phyloP scores from a whole-genome alignment of 495 filamentous ascomycete genomes.

The Lasiosphaeris hirsuta region DNA sequence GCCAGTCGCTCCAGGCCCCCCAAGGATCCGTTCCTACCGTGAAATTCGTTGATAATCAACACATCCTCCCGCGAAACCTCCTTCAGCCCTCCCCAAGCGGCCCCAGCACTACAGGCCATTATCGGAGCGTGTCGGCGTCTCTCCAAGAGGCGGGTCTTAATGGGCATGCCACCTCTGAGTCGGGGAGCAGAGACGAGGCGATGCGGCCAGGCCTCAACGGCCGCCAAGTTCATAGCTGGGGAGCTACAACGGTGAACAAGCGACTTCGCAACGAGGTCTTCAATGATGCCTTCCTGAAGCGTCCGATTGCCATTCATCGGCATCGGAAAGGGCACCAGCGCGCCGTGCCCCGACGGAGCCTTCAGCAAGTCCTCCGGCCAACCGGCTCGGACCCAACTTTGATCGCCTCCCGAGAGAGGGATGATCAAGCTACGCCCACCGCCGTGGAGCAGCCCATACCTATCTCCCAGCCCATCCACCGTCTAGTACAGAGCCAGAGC shows the following conservation, averaged over 20 bases:
- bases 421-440: neutral
- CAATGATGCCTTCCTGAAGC: conserved; percentile 86
- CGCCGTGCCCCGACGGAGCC: conserved; percentile 45
- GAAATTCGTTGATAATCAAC: conserved; percentile 90
- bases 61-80: conserved; percentile 87
- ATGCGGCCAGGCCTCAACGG: conserved; percentile 44
- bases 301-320: conserved; percentile 60
- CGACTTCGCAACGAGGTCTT: conserved; percentile 87
- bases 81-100: conserved; percentile 39
- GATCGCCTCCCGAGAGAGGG: conserved; percentile 16
- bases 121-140: conserved; percentile 39
- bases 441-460: conserved; percentile 11
- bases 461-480: neutral
- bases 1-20: conserved; percentile 61
- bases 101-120: conserved; percentile 22
- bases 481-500: conserved; percentile 31
- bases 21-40: conserved; percentile 73
- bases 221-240: conserved; percentile 73
- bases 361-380: conserved; percentile 36
- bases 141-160: neutral
- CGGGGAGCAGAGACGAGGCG: neutral
- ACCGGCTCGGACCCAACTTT: conserved; percentile 32
- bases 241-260: conserved; percentile 90
- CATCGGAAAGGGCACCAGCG: conserved; percentile 63
- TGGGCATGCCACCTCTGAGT: conserved; percentile 3